Base-by-base conservation (phyloP, 495 filamentous ascomycete species). In the Parachaetomium inaequale region DNA sequence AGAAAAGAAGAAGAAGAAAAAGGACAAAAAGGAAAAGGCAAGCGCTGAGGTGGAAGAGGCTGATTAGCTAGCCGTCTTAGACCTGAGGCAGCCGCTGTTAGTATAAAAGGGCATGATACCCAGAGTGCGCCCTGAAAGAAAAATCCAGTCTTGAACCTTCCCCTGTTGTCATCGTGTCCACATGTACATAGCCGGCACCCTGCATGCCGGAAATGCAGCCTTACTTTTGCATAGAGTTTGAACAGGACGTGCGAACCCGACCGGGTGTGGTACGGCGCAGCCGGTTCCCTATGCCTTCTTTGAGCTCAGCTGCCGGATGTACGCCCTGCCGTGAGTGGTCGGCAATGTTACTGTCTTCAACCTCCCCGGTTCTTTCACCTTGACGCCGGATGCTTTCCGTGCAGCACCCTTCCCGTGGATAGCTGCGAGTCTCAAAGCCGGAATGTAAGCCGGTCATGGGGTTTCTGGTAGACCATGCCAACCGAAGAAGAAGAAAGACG, bases 101-200 rank as follows among this genome's bases (percentile, higher is more conserved):
- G n/a, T 26, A 4, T 10, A 14, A n/a, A 14, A 21, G 34, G 58
- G 58, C 47, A 53, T 60, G 58, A 60, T 60, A 60, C 58, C 58
- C 58, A 56, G 54, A 45, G 26, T 7, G 38, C 38, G 50, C 31
- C 50, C 50, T n/a, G 28, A 32, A 52, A 32, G 25, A n/a, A 19
- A 17, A 7, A 52, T 32, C 31, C 15, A 19, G 6, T 17, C 11
- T 26, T 47, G 25, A 51, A 3, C 26, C 26, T 29, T 1, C 25
- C 7, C 42, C 23, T 8, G 43, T 49, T 26, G 45, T 17, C 45
- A 26, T 49, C 7, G 7, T 7, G 8, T 23, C 14, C 14, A 29
- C 26, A 28, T 5, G 19, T 28, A 0, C 25, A 50, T 17, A 15
- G 25, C 25, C 25, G 26, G 47, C 26, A 50, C 25, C 10, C 12